Base-by-base conservation (phyloP, 148 eudicot genomes). In the Pouteria glomerata region DNA sequence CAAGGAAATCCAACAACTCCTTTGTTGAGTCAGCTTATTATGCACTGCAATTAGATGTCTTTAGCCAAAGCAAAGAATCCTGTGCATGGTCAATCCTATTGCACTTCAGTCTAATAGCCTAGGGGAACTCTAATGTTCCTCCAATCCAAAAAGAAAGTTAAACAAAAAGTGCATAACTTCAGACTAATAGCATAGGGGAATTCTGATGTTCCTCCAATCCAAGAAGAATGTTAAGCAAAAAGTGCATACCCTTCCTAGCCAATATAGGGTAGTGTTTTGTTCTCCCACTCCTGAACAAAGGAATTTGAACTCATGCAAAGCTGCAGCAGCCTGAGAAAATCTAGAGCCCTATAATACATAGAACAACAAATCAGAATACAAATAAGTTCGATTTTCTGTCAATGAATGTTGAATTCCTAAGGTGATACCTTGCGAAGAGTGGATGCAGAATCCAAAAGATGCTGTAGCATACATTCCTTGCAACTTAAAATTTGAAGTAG, bases 251-350 rank as follows among this genome's bases (percentile, higher is more conserved):
- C 93, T 86, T 79, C 97, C 98, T 72, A 80, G 84, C 97, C 93
- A 95, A 77, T 95, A 92, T 61, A 88, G 72, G 69, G 75, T 79
- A 65, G 85, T 73, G 71, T 85, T 63, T 71, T 81, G 83, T 69
- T 82, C 80, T 72, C 85, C 87, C 39, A 66, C 68, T 57, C 79
- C 87, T 60, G 77, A 64, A 77, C 91, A 86, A 73, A 82, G 81
- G 74, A 78, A 72, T 70, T 91, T 89, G 60, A 91, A 89, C 74
- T 95, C 96, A 58, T 95, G 97, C 81, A 91, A 81, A 68, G 88
- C 86, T 63, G 97, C 86, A 76, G 96, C 93, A 68, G 98, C 98
- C 83, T 95, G 97, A 66, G 98, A 89, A 80, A 89, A 83, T 82
- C 90, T 84, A 47, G 87, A 82, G 56, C 96, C 98, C 98, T 95